A percentile compares a stretch with the other conserved stretches of the same genome.
Evolutionary conservation across 2,329 filamentous ascomycete species (phyloP).

Genomic region (Fusarium irregulare): DNA sequence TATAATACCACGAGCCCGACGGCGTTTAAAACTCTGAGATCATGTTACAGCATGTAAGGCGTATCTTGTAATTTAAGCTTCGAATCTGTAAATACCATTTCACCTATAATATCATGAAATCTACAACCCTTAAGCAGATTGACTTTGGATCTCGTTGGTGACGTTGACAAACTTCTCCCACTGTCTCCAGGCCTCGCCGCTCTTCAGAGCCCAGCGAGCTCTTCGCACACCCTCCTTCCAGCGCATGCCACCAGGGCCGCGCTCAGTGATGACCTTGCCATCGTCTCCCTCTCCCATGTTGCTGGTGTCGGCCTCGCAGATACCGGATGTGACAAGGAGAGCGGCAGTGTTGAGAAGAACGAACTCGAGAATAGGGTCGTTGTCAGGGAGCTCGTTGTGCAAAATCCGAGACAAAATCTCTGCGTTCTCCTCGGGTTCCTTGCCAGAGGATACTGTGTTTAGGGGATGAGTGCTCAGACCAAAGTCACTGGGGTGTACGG

Average conservation of each 20-base stretch:
- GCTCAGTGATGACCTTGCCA: slow-evolving; percentile 81
- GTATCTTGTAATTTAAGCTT: slow-evolving; percentile 10
- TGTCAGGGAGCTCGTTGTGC: slow-evolving; percentile 74
- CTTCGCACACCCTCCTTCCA: slow-evolving; percentile 96
- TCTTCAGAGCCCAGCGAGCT: slow-evolving; percentile 88
- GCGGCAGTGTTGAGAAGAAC: slow-evolving; percentile 94
- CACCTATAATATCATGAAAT: background rate
- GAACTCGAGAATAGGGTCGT: slow-evolving; percentile 91
- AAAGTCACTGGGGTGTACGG: slow-evolving; percentile 85
- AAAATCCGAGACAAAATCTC: slow-evolving; percentile 83
- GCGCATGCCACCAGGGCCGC: slow-evolving; percentile 84
- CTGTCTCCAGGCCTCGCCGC: slow-evolving; percentile 84
- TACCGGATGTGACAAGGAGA: slow-evolving; percentile 83
- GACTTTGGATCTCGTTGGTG: slow-evolving; percentile 67
- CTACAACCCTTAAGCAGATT: slow-evolving; percentile 18
- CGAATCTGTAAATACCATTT: slow-evolving; percentile 5
- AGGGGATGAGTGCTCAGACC: slow-evolving; percentile 81
- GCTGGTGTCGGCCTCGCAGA: slow-evolving; percentile 86
- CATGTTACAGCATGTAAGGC: background rate
- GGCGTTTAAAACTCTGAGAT: background rate
- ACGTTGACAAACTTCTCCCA: slow-evolving; percentile 87
- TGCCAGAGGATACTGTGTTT: slow-evolving; percentile 82
- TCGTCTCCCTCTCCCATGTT: slow-evolving; percentile 84
- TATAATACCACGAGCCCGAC: slow-evolving; percentile 25
- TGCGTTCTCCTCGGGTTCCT: slow-evolving; percentile 88